Evolutionary conservation across 148 eudicot species (phyloP), one percentile per base, ranked within the genome.

Genomic region (Hydrangea macrophylla): DNA sequence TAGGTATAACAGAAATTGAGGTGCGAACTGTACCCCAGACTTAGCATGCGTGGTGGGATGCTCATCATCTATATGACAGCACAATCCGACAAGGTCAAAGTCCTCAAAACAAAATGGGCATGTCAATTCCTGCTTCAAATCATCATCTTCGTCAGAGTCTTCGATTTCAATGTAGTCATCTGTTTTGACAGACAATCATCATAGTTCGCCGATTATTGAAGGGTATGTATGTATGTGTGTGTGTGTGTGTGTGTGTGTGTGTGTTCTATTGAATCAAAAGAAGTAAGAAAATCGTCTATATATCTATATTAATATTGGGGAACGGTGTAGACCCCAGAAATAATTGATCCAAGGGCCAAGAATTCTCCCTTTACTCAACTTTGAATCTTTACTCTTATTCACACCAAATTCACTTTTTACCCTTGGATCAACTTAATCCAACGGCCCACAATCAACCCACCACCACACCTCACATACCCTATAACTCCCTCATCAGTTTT

Each of bases 91-190:
- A 6, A 88, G 81, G 66, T 88, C 88, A 64, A 83, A 88, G 48
- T 83, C 78, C 30, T 85, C 92, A 5, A 65, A 35, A 75, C 92
- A 85, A 81, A 85, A 88, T 0, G 92, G 90, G 68, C 92, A 88
- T 9, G 76, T 62, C 68, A 73, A 79, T 68, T 85, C 90, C 6
- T 63, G 74, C 60, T 75, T 74, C 70, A 62, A 13, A 27, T 67
- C 81, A 4, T 79, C 80, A 20, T 72, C 84, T 28, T 65, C 78
- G 13, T 83, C 89, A 59, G 54, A 63, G 17, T 74, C 83, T 25
- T 77, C 89, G 33, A 64, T 72, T 42, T 78, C 77, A 32, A 68
- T 70, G 26, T 72, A 65, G 55, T 65, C 70, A 69, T 81, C 87
- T 70, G 65, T 58, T 60, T 53, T 31, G 39, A 65, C 37, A 72